phyloP scores from a whole-genome alignment of 768 basidiomycete genomes.

The Lentinus tigrinus region DNA sequence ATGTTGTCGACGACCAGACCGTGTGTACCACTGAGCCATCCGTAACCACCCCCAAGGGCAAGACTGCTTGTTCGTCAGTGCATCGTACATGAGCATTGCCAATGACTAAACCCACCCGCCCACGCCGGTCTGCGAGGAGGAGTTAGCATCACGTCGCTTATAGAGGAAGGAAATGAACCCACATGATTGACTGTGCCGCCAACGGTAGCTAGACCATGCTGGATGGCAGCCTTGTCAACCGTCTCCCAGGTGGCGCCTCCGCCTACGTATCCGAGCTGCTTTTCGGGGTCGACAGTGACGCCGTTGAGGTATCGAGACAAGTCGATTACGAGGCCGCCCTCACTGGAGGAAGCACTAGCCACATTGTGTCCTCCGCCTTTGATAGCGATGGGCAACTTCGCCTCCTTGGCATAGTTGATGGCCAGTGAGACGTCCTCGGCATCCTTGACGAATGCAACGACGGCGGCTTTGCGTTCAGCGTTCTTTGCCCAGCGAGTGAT shows the following conservation, averaged over 20 bases:
- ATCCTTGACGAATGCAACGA: conserved; percentile 45
- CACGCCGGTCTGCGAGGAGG: conserved; percentile 42
- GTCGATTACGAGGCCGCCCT: conserved; percentile 51
- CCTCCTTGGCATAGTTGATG: conserved; percentile 34
- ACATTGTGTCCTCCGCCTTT: conserved; percentile 49
- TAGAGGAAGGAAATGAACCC: conserved; percentile 12
- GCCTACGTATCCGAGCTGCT: conserved; percentile 40
- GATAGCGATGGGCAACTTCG: conserved; percentile 41
- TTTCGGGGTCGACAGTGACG: conserved; percentile 39
- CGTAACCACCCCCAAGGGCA: conserved; percentile 54
- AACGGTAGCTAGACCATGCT: conserved; percentile 47
- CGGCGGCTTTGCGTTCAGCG: conserved; percentile 36
- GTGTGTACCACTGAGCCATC: conserved; percentile 42
- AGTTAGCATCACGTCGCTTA: background rate
- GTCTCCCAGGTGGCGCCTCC: conserved; percentile 47
- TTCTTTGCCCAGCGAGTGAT: conserved; percentile 46
- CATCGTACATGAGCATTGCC: background rate
- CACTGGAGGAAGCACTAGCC: conserved; percentile 42
- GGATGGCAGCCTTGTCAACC: conserved; percentile 43
- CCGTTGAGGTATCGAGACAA: conserved; percentile 41
- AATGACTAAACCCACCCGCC: conserved; percentile 43
- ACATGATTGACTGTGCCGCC: conserved; percentile 51
- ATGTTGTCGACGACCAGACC: conserved; percentile 52
- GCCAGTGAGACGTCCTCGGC: conserved; percentile 38
- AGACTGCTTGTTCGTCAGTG: conserved; percentile 32